Evolutionary conservation across 768 basidiomycete genomes (phyloP), one percentile per base, ranked within the genome.

Genomic region (Pisolithus marmoratus): DNA sequence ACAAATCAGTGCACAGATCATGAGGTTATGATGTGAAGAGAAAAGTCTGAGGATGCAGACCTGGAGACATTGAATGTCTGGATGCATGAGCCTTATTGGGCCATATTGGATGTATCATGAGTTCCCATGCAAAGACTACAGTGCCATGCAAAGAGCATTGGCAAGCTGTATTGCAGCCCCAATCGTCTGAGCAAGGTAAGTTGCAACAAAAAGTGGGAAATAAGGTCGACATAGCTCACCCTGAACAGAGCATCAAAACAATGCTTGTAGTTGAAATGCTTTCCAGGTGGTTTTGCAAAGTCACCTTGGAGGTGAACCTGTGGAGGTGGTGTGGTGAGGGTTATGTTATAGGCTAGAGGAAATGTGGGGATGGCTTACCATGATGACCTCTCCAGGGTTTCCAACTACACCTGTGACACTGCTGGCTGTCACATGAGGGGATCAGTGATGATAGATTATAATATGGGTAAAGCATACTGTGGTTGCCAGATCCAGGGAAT

Each of bases 211-310:
- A 36, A 36, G 38, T 8, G 23, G 43, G 19, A 27, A 45, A 38
- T 23, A 43, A 22, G 15, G 27, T 27, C 6, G 6, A n/a, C 55
- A 52, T 8, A 43, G 78, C 86, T 70, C 65, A 91, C 90, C 49
- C 90, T 74, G 72, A 83, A 89, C 14, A 95, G 72, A 0, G 91
- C 93, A 71, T 94, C 91, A 49, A 94, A 81, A 58, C 85, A 88
- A 66, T 94, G 79, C 72, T 89, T 90, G 67, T 95, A 95, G 60
- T 90, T 90, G 73, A 93, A 87, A 41, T 88, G 77, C 67, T 90
- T 89, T 71, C 90, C 90, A 8, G 85, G 83, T 1, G 89, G 81
- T 65, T 94, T 94, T 6, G 90, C 91, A 60, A 89, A 85, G 69
- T 95, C 93, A 37, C 87, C 91, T 69, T 94, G 93, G 54, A 95